Base-by-base conservation (phyloP, 441 rosid genomes). In the Mallotus repandus region DNA sequence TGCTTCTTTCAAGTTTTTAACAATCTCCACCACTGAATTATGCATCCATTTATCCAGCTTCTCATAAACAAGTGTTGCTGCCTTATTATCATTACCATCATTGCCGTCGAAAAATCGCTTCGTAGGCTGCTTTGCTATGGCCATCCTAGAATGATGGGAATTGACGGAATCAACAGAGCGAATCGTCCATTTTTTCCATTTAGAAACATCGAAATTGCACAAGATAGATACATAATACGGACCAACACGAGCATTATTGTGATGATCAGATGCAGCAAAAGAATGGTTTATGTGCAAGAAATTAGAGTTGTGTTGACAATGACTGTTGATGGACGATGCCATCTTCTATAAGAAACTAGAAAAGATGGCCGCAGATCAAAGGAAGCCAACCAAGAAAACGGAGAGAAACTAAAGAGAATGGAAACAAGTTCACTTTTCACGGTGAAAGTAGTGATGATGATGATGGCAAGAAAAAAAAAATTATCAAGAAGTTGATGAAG, bases 31-130 rank as follows among this genome's bases (percentile, higher is more conserved):
- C 69, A 92, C 95, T 63, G 98, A 94, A 21, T 81, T 84, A 21
- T 79, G 79, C 88, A 92, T 83, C 98, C 98, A 94, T 49, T 79
- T 83, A 57, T 94, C 97, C 5, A 94, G 68, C 74, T 78, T 89
- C 57, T 87, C 88, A 10, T 66, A 14, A 69, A 80, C 75, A 54
- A 82, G 74, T 16, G 79, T 73, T 19, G 73, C 55, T 5, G 38
- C 38, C 38, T 32, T 32, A 32, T 32, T 4, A 32, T 32, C 4
- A 32, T 32, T 4, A 32, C 38, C 38, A 9, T 25, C 58, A 49
- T 19, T 68, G 12, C 43, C 66, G 56, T 69, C 15, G 79, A 32
- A 32, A 32, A 32, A 32, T 32, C 38, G 18, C 50, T 52, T 10
- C 2, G 38, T 4, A 32, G 38, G 38, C 38, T 32, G 38, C 38